Conservation (phyloP, 2,329 filamentous ascomycete genomes). For the Diatrype stigma region DNA sequence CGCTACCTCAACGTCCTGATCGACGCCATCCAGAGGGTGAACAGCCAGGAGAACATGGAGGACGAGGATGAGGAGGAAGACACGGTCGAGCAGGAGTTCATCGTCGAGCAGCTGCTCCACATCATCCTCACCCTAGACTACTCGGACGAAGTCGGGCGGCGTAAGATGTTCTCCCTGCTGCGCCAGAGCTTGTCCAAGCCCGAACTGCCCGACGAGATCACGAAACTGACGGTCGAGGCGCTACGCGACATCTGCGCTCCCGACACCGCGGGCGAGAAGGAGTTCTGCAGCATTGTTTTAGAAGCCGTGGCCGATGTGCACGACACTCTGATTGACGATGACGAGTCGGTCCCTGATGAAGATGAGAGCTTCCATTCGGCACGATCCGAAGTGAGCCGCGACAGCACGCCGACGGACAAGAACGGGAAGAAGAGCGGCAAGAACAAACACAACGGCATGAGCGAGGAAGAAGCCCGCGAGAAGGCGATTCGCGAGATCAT, state of each 20-base stretch:
- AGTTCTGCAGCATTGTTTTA: conserved; percentile 80
- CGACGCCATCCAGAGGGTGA: conserved; percentile 56
- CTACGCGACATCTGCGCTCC: conserved; percentile 78
- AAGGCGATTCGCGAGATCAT: conserved; percentile 87
- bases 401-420: conserved; percentile 50
- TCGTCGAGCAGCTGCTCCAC: conserved; percentile 90
- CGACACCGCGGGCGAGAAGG: conserved; percentile 68
- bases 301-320: conserved; percentile 96
- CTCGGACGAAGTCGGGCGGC: conserved; percentile 90
- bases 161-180: conserved; percentile 92
- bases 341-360: conserved; percentile 44
- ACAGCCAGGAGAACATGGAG: conserved; percentile 50
- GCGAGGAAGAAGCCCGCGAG: conserved; percentile 61
- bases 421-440: conserved; percentile 30
- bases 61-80: conserved; percentile 70
- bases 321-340: conserved; percentile 79
- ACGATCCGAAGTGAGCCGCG: conserved; percentile 73
- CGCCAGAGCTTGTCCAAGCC: conserved; percentile 80
- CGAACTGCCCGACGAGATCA: conserved; percentile 87
- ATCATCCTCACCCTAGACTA: conserved; percentile 92
- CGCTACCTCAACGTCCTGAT: conserved; percentile 69
- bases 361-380: conserved; percentile 93
- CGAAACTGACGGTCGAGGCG: conserved; percentile 79
- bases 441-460: conserved; percentile 39
- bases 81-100: conserved; percentile 86